These are phyloP conservation scores for Sporobolomyces phaffii DNA, from an alignment of 768 basidiomycete genomes.

Conservation along the genomic window DNA sequence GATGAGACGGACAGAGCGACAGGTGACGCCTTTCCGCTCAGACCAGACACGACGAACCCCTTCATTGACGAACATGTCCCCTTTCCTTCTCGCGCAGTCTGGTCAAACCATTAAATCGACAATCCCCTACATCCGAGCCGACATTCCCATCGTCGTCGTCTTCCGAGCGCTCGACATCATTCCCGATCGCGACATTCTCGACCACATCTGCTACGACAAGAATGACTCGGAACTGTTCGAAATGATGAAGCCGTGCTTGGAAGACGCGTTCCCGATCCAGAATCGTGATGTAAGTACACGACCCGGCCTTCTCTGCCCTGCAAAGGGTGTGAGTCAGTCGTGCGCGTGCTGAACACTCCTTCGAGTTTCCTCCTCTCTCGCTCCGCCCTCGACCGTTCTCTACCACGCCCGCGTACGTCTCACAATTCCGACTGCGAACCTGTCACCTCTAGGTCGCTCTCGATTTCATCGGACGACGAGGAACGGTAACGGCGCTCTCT, in stretches of 20 bases:
- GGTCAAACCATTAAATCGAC: conserved; percentile 88
- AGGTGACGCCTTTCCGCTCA: conserved; percentile 51
- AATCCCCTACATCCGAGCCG: conserved; percentile 95
- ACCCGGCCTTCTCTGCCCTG: neutral
- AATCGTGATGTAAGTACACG: conserved; percentile 68
- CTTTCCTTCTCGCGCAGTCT: conserved; percentile 10
- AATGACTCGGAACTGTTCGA: conserved; percentile 94
- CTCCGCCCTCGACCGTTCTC: neutral
- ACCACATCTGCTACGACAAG: conserved; percentile 97
- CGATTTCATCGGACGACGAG: conserved; percentile 97
- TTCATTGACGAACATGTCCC: neutral
- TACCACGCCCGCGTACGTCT: neutral
- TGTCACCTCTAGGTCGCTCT: conserved; percentile 56
- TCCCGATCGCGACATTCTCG: conserved; percentile 92
- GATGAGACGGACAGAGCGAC: conserved; percentile 53
- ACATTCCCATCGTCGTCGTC: conserved; percentile 97
- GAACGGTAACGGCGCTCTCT: conserved; percentile 84
- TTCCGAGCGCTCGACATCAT: conserved; percentile 97
- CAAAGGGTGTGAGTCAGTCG: neutral
- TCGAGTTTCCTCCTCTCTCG: neutral
- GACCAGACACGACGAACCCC: too few relatives aligned
- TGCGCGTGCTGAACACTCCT: neutral
- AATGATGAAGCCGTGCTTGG: conserved; percentile 96
- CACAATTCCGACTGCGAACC: neutral
- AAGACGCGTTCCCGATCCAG: conserved; percentile 97